phyloP scores from a whole-genome alignment of 1,139 yeast genomes.

The Protomyces inouyei region DNA sequence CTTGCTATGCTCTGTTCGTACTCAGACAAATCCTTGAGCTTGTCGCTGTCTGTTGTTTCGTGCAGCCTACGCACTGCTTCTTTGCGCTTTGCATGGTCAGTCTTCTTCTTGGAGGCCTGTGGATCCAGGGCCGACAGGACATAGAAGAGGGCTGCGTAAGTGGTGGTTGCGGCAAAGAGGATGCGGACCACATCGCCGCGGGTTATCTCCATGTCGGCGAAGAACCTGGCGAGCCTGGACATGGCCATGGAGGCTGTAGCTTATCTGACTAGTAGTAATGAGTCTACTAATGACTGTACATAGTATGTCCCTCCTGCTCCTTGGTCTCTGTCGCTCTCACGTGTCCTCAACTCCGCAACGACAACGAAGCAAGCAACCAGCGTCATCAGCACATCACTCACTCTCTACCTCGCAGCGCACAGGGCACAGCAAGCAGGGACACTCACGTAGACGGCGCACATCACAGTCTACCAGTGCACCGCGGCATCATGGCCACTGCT shows the following conservation, averaged over 20 bases:
- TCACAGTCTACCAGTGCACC: no score
- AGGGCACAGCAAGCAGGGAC: no score
- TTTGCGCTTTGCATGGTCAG: conserved; percentile 11
- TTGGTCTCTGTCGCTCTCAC: not conserved
- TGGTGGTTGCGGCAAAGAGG: conserved; percentile 22
- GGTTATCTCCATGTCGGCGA: conserved; percentile 9
- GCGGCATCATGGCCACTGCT: not conserved
- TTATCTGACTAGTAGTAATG: no score
- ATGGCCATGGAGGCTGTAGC: not conserved
- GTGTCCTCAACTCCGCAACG: not conserved
- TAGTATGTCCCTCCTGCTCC: not conserved
- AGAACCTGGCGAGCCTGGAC: conserved; percentile 7
- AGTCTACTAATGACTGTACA: no score
- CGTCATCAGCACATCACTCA: not conserved
- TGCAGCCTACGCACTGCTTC: conserved; percentile 21
- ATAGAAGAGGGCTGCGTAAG: conserved; percentile 24
- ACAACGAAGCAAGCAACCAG: not conserved
- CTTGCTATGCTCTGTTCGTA: conserved; percentile 73
- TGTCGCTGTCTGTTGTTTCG: conserved; percentile 16
- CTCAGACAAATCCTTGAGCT: conserved; percentile 50
- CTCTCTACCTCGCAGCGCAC: no score
- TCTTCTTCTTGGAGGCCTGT: conserved; percentile 1
- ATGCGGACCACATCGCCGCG: conserved; percentile 18
- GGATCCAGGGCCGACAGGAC: conserved; percentile 19
- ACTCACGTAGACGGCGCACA: no score